These are phyloP conservation scores for Lasiodiplodia theobromae DNA, from an alignment of 2,329 filamentous ascomycete genomes.

Conservation along the genomic window DNA sequence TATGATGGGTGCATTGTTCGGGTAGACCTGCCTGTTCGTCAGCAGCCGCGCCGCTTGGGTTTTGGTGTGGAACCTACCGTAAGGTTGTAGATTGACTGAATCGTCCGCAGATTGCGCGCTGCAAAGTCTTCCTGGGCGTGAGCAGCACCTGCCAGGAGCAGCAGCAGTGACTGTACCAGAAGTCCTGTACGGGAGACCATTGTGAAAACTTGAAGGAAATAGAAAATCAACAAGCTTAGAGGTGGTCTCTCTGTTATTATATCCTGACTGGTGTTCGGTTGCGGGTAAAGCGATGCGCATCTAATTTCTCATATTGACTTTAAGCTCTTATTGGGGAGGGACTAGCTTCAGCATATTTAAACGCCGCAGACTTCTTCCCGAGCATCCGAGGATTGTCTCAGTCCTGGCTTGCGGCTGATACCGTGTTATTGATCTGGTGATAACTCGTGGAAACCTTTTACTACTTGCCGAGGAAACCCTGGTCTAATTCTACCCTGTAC, in stretches of 20 bases:
- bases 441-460: no score
- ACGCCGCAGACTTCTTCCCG: no score
- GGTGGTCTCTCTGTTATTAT: background rate
- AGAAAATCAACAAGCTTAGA: background rate
- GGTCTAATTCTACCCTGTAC: no score
- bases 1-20: conserved; percentile 49
- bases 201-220: background rate
- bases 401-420: no score
- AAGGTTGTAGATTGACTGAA: conserved; percentile 50
- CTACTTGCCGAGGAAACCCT: no score
- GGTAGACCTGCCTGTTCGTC: conserved; percentile 37
- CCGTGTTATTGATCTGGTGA: no score
- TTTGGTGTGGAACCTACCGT: conserved; percentile 37
- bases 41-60: background rate
- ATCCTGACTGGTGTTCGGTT: background rate
- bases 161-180: background rate
- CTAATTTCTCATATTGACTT: background rate
- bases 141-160: background rate
- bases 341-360: no score
- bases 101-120: conserved; percentile 47
- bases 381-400: no score
- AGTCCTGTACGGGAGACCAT: background rate
- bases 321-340: background rate
- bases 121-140: conserved; percentile 16
- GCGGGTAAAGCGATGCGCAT: background rate